These are phyloP conservation scores for Glycine soja DNA, from an alignment of 306 rosid species.

Conservation along the genomic window DNA sequence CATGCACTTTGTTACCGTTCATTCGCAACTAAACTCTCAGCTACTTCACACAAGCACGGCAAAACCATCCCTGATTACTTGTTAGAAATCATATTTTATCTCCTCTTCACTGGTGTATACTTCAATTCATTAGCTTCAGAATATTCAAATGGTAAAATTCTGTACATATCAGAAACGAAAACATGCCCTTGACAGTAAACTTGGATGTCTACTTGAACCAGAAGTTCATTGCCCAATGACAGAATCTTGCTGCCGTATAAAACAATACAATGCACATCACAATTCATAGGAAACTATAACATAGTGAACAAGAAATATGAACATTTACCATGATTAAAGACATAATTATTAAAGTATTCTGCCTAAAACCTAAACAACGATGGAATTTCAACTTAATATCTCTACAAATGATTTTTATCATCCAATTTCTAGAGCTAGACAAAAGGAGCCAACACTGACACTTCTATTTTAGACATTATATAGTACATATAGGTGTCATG, in stretches of 20 bases:
- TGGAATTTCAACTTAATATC: neutral
- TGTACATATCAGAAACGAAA: neutral
- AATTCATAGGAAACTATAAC: constrained; percentile 13
- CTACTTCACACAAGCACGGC: no score
- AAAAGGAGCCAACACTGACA: constrained; percentile 36
- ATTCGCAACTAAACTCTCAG: neutral
- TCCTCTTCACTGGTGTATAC: neutral
- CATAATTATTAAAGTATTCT: constrained; percentile 5
- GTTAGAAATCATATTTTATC: neutral
- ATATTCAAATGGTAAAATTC: neutral
- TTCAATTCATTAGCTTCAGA: constrained; percentile 12
- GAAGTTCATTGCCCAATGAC: neutral
- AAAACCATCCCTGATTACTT: neutral
- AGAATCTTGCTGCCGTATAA: constrained; percentile 8
- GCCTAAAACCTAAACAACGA: neutral
- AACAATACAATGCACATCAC: constrained; percentile 14
- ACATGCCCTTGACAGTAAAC: neutral
- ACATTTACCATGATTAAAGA: constrained; percentile 24
- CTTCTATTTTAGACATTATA: constrained; percentile 32
- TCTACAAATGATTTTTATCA: constrained; percentile 35
- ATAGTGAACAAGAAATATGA: constrained; percentile 31
- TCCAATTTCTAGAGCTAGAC: constrained; percentile 36
- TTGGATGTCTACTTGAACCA: constrained; percentile 6
- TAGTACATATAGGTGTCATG: constrained; percentile 29
- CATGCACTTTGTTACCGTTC: neutral